Base-by-base conservation (phyloP, 148 eudicot species). In the Diospyros kaki region DNA sequence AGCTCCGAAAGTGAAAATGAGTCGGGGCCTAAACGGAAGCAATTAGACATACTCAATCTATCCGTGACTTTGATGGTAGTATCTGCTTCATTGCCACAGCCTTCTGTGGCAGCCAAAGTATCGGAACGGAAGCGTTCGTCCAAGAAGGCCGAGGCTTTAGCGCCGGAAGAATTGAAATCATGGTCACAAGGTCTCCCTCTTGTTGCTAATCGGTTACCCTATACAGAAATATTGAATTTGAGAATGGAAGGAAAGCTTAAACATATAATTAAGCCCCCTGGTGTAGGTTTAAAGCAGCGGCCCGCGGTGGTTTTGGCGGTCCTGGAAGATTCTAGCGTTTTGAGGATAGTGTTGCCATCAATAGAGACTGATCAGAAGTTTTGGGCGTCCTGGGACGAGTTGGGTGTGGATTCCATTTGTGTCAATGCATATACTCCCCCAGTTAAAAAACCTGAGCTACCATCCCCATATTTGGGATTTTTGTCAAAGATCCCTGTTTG, bases 361-460 rank as follows among this genome's bases (percentile, higher is more conserved):
- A 11, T 84, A 6, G 94, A 84, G 73, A 82, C 76, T 17, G 94
- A 91, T 80, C 71, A 84, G 10, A 89, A 71, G 73, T 93, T 93
- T 83, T 93, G 98, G 98, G 80, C 66, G 18, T 77, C 54, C 59
- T 91, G 98, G 98, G 90, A 87, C 73, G 97, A 88, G 72, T 83
- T 93, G 78, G 66, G 76, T 42, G 69, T 93, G 46, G 92, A 89
- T 68, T 73, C 83, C 2, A 10, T 88, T 67, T 91, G 93, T 82
- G 86, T 93, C 42, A 91, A 91, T 75, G 97, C 98, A 6, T 93
- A 88, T 81, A 85, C 80, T 62, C 98, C 98, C 0, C 94, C 98
- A 0, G 78, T 91, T 77, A 93, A 88, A 79, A 88, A 75, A 73
- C 97, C 94, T 3, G 94, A 93, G 61, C 13, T 93, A 8, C 98